phyloP scores from a whole-genome alignment of 2,329 filamentous ascomycete genomes.

The Rutstroemia sydowiana region DNA sequence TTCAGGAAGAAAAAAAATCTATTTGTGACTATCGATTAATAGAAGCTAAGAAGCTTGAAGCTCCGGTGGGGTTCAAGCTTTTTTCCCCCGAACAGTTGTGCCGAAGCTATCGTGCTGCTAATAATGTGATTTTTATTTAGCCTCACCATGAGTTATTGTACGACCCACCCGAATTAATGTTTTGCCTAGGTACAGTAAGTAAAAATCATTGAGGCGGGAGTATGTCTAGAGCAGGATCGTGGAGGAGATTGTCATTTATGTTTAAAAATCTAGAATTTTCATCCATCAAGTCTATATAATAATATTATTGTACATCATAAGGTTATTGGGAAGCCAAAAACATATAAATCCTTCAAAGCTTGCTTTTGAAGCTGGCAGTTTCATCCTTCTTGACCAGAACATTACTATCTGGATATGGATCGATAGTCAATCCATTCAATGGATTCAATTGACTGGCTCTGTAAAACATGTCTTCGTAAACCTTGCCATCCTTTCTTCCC shows the following conservation, averaged over 20 bases:
- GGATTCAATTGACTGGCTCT: slow-evolving; percentile 67
- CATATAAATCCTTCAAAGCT: slow-evolving; percentile 33
- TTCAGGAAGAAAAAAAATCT: background rate
- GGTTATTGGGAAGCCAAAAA: no score
- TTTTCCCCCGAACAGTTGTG: background rate
- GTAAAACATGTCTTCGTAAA: slow-evolving; percentile 72
- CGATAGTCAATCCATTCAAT: slow-evolving; percentile 62
- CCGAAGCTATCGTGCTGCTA: background rate
- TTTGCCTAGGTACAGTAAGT: no score
- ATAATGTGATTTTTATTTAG: slow-evolving; percentile 7
- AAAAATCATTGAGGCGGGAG: no score
- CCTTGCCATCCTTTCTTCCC: slow-evolving; percentile 64
- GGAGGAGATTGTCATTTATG: no score
- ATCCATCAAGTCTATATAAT: no score
- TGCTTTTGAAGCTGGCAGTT: slow-evolving; percentile 39
- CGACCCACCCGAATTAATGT: slow-evolving; percentile 1
- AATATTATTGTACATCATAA: no score
- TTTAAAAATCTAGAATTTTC: no score
- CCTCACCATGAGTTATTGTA: background rate
- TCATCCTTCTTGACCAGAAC: slow-evolving; percentile 55
- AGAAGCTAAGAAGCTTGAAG: background rate
- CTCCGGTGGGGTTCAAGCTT: slow-evolving; percentile 7
- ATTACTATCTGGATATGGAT: slow-evolving; percentile 60
- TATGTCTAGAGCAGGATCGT: no score
- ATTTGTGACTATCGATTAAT: background rate